Conservation (phyloP, 2,329 filamentous ascomycete genomes). For the Zalaria sp. region DNA sequence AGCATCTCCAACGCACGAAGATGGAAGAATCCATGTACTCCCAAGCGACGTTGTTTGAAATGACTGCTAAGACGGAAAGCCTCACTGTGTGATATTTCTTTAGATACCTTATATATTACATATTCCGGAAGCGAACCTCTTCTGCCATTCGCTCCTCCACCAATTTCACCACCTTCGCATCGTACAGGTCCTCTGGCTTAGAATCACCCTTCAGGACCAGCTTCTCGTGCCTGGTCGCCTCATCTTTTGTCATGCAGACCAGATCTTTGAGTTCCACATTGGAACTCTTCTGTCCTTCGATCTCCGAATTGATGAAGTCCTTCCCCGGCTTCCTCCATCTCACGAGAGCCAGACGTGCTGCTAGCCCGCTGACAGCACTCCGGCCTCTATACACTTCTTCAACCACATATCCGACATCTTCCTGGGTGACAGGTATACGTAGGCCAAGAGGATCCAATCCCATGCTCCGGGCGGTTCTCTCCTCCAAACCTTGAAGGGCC, state of each 20-base stretch:
- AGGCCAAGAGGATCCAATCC: slow-evolving; percentile 51
- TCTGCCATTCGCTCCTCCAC: slow-evolving; percentile 56
- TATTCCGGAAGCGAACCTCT: slow-evolving; percentile 26
- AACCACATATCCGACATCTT: slow-evolving; percentile 74
- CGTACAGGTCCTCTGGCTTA: slow-evolving; percentile 59
- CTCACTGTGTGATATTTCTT: no score
- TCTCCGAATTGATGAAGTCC: slow-evolving; percentile 50
- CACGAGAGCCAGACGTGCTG: slow-evolving; percentile 65
- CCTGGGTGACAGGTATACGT: slow-evolving; percentile 61
- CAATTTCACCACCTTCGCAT: slow-evolving; percentile 46
- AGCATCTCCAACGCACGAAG: no score
- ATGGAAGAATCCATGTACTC: no score
- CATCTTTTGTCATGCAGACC: slow-evolving; percentile 88
- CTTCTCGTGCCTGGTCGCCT: slow-evolving; percentile 66
- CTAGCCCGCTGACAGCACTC: slow-evolving; percentile 68
- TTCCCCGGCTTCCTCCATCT: slow-evolving; percentile 59
- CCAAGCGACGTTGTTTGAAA: no score
- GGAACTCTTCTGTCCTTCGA: slow-evolving; percentile 66
- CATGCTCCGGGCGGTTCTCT: slow-evolving; percentile 50
- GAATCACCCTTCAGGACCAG: slow-evolving; percentile 59
- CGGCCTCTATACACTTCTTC: slow-evolving; percentile 80
- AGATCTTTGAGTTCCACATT: slow-evolving; percentile 54
- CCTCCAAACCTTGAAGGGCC: slow-evolving; percentile 62
- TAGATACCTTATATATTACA: slow-evolving; percentile 1
- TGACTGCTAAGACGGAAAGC: no score